phyloP scores from a whole-genome alignment of 2,329 filamentous ascomycete species.

The Immersiporthe knoxdaviesiana region DNA sequence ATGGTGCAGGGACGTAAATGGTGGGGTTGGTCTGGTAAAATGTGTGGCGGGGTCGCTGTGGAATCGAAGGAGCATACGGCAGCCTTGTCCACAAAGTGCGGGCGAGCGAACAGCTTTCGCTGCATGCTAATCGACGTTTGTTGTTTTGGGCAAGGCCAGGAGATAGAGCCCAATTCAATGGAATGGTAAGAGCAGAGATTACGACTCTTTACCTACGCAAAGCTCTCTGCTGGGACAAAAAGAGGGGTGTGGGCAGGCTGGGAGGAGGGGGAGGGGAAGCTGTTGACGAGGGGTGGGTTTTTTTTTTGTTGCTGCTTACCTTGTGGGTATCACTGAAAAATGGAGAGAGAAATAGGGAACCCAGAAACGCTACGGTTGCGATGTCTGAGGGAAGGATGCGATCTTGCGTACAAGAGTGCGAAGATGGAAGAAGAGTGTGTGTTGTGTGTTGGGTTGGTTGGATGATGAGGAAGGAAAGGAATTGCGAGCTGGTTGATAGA shows the following conservation, averaged over 20 bases:
- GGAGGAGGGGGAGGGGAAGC: conserved; percentile 18
- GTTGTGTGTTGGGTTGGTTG: conserved; percentile 12
- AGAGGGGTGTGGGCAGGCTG: not conserved
- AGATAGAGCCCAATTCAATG: not conserved
- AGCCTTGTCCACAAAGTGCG: conserved; percentile 15
- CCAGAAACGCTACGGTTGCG: conserved; percentile 22
- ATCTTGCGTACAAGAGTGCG: conserved; percentile 14
- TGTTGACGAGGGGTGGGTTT: not conserved
- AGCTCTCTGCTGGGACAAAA: not conserved
- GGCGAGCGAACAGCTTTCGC: not conserved
- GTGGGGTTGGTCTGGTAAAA: not conserved
- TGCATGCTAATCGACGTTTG: not conserved
- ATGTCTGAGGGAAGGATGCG: conserved; percentile 21
- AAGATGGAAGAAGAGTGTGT: conserved; percentile 10
- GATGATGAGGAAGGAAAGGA: conserved; percentile 15
- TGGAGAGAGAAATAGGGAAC: conserved; percentile 25
- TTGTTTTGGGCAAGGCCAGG: not conserved
- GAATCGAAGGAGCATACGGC: conserved; percentile 12
- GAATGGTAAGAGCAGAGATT: not conserved
- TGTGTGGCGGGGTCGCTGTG: conserved; percentile 20
- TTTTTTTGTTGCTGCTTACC: conserved; percentile 22
- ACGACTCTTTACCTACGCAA: too few species aligned
- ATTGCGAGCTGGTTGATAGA: conserved; percentile 13
- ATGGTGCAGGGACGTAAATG: not conserved
- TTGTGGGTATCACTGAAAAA: conserved; percentile 30